A percentile compares a stretch with the other conserved stretches of the same genome.
These are phyloP conservation scores for Cicer pinnatifidum DNA, from an alignment of 306 rosid species.

Conservation along the genomic window DNA sequence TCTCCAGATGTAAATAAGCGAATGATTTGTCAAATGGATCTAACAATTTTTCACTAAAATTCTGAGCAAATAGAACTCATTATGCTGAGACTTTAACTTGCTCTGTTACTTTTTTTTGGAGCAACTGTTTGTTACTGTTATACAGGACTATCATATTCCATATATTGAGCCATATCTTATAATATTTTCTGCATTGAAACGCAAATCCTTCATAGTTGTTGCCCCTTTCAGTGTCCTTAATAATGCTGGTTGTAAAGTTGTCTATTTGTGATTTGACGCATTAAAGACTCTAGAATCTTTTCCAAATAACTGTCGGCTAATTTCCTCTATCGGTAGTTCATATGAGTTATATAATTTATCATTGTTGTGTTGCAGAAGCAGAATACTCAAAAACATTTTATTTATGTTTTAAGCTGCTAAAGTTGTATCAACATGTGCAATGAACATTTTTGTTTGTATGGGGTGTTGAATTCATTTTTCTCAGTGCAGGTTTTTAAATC, in stretches of 20 bases:
- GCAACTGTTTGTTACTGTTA: constrained; percentile 10
- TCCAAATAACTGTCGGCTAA: background rate
- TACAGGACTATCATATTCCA: background rate
- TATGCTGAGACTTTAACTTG: background rate
- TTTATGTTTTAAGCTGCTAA: constrained; percentile 18
- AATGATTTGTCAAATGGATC: background rate
- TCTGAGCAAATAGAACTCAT: constrained; percentile 5
- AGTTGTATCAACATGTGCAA: background rate
- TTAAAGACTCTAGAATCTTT: constrained; percentile 6
- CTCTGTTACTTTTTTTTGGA: too few species aligned
- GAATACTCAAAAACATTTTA: background rate
- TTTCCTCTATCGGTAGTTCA: background rate
- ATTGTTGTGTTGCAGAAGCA: constrained; percentile 19
- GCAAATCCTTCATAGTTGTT: background rate
- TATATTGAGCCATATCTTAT: too few species aligned
- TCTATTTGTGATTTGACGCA: constrained; percentile 18
- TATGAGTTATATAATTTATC: background rate
- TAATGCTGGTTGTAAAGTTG: constrained; percentile 8
- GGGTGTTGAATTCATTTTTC: constrained; percentile 43
- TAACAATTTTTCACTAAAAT: background rate
- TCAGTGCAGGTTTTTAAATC: constrained; percentile 75
- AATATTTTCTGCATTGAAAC: background rate
- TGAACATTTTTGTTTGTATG: constrained; percentile 24
- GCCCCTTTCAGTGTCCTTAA: constrained; percentile 3
- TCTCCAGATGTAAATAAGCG: background rate